Base-by-base conservation (phyloP, 2,329 filamentous ascomycete genomes). In the Blumeriella jaapii region DNA sequence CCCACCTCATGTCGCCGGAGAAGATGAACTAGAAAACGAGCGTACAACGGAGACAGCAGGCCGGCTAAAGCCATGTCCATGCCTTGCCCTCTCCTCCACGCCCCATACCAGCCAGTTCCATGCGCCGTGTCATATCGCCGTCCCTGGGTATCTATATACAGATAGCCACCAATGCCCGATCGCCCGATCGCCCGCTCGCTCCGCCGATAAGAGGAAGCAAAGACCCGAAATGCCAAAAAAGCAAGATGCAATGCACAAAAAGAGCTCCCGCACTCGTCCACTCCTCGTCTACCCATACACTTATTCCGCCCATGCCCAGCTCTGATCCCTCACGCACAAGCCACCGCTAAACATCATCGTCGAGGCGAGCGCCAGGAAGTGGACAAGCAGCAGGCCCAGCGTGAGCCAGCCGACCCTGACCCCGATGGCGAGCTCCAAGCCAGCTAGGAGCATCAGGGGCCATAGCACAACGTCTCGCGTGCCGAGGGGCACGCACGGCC, bases 401-500 rank as follows among this genome's bases (percentile, higher is more conserved):
- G 57, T 40, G 25, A 48, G 47, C 29, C 59, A 32, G 9, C 59
- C 57, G 26, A 57, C 40, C 8, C 61, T 43, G 2, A 58, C 45
- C 2, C 61, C 50, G 20, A 67, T 46, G 14, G 60, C 65, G n/a
- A 77, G 55, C 38, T 87, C 83, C 9, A 85, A 48, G 1, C 70
- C 73, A 6, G 83, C 84, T 6, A 89, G 56, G 3, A 69, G 58
- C 4, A 93, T 60, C 2, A 93, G 61, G 3, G 80, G 74, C 46
- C 79, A 76, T 4, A 74, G 65, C 4, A 86, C 59, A 55, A 70
- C 70, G 5, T 73, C 62, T 28, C 69, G 77, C n/a, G 73, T 66
- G 27, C 75, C 74, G 38, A 77, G 76, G 0, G 85, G 85, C 54
- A 74, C 74, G 55, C 86, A 94, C 1, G 78, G 71, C 29, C 69